Percentiles rank a stretch among this genome's conserved stretches.
Evolutionary conservation across 805 yeast genomes (phyloP).

Genomic region (Pichia membranifaciens): DNA sequence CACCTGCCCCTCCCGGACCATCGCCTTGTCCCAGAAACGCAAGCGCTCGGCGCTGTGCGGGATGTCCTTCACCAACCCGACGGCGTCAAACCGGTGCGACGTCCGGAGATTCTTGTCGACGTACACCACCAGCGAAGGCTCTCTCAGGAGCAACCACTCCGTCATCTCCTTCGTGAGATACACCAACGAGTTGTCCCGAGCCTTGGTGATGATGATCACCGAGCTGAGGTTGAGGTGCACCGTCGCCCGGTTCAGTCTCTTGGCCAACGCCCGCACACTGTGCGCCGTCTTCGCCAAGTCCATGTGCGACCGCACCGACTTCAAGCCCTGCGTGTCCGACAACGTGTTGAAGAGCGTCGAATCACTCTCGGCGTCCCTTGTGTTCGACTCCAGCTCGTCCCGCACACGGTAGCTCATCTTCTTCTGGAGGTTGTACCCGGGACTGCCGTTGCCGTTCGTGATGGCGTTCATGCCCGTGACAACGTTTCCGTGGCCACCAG

Average conservation of each 20-base stretch:
- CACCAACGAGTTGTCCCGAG: constrained; percentile 73
- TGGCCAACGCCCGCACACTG: constrained; percentile 71
- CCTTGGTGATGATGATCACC: constrained; percentile 82
- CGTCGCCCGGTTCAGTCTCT: constrained; percentile 62
- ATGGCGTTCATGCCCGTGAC: neutral
- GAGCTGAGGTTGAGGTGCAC: constrained; percentile 64
- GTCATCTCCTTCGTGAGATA: constrained; percentile 73
- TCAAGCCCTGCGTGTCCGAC: constrained; percentile 31
- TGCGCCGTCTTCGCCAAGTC: constrained; percentile 76
- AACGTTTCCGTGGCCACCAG: no score
- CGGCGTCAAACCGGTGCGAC: constrained; percentile 59
- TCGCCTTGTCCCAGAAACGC: constrained; percentile 63
- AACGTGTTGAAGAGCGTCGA: constrained; percentile 7
- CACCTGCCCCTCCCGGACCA: constrained; percentile 42
- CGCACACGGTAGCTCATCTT: neutral
- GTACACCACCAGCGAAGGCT: constrained; percentile 39
- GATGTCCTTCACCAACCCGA: constrained; percentile 42
- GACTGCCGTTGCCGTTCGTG: neutral
- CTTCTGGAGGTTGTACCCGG: neutral
- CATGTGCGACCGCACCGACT: constrained; percentile 61
- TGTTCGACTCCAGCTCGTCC: neutral
- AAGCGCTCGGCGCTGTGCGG: constrained; percentile 42
- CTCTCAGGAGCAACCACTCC: constrained; percentile 57
- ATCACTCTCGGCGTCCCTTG: constrained; percentile 7
- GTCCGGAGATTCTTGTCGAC: constrained; percentile 65